Base-by-base conservation (phyloP, 1,139 yeast species). In the Nakaseomyces glabratus region DNA sequence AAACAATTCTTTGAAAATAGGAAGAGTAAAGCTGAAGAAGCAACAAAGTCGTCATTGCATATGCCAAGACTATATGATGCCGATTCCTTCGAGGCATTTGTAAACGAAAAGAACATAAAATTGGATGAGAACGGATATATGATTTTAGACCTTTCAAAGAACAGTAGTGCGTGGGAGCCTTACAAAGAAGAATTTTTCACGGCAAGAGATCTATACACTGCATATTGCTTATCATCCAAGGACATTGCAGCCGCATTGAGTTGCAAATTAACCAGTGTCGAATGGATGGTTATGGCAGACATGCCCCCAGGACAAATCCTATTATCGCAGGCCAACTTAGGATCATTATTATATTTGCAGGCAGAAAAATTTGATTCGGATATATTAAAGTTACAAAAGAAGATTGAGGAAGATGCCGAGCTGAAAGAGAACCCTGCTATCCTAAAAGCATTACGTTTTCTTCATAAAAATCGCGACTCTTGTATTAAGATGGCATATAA, bases 131-230 rank as follows among this genome's bases (percentile, higher is more conserved):
- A 51, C n/a, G 60, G 60, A 0, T 48, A 47, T 40, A 48, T 56
- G 55, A 46, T 52, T 12, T 38, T 56, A 25, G 54, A 57, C 30
- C 21, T 59, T 22, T 48, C 57, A 11, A 55, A 56, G 30, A 52
- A 60, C 36, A 51, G 58, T n/a, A 68, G 66, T 37, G 72, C 73
- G 1, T 74, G 82, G 82, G 73, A 69, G 43, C 86, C 88, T 2
- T 82, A 79, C 48, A 63, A 77, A 21, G 85, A 79, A 43, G 94
- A 82, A 52, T 69, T 77, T 43, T 78, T 82, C 58, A 75, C 75
- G 40, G 80, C 82, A 2, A 66, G 85, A 61, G 90, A 82, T 46
- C 52, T 82, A 40, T 68, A 76, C 42, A 72, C 79, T 6, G 84
- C 86, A 1, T 65, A 76, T 24, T 76, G 82, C 44, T 57, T 81